Evolutionary conservation across 2,329 filamentous ascomycete genomes (phyloP), one percentile per base, ranked within the genome.

Genomic region (Beauveria brongniartii): DNA sequence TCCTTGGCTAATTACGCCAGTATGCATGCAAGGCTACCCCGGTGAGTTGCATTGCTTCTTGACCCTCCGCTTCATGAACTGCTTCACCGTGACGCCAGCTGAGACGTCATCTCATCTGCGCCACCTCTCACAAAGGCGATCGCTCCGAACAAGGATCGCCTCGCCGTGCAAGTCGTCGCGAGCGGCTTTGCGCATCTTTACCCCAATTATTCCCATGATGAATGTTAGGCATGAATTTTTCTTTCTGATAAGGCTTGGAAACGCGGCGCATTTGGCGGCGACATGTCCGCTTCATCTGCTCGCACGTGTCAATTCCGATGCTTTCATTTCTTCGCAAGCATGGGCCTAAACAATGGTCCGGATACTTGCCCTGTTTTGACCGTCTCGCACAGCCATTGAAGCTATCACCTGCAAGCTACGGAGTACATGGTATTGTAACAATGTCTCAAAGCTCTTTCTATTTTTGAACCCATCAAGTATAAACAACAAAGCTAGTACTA

Each of bases 21-120:
- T 53, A 53, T 59, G 48, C 57, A 54, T 54, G 41, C 57, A 54
- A 47, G 48, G 48, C 57, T 59, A 47, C 50, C 57, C 56, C 47
- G 24, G 47, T 44, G 47, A 52, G 26, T 48, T 50, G 47, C 56
- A 59, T 44, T 52, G 18, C 26, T 43, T 41, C 16, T 10, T 41
- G 28, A n/a, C 22, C 28, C 26, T 50, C 30, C 26, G 44, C 20
- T 59, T 26, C 40, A 41, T 43, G 56, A 52, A 52, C 46, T 59
- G 47, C 57, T 54, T 59, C 57, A 46, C 48, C 57, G 26, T 20
- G 26, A 30, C 30, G 22, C 56, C 40, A 34, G 20, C 37, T 54
- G 28, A 46, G 48, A 59, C 40, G 24, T 43, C 47, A 40, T 52
- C 44, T 12, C 40, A 51, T 52, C 47, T 43, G 47, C 48, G 47